Conservation (phyloP, 176 grass and related monocot species). For the Aechmea fasciata region DNA sequence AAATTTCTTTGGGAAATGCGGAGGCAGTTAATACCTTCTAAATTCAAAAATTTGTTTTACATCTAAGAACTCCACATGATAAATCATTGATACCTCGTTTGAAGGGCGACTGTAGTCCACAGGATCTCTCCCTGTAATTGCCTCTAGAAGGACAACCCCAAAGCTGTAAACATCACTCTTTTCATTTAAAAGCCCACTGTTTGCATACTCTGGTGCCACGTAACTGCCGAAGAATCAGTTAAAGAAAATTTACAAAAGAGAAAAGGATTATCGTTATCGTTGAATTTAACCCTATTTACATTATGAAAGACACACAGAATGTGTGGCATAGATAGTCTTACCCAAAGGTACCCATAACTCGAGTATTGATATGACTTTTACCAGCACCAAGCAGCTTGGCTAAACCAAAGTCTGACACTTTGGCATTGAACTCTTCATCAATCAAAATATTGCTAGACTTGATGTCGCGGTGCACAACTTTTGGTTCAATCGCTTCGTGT, state of each 20-base stretch:
- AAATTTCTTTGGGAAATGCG: too few species aligned
- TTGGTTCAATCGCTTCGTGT: constrained; percentile 93
- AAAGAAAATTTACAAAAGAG: constrained; percentile 7
- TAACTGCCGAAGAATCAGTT: constrained; percentile 42
- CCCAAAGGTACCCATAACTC: constrained; percentile 99
- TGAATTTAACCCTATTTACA: neutral
- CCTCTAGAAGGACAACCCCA: constrained; percentile 91
- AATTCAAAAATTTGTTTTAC: neutral
- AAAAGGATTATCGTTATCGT: neutral
- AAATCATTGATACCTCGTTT: constrained; percentile 63
- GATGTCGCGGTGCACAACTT: constrained; percentile 96
- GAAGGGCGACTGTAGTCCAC: constrained; percentile 69
- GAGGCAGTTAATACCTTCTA: too few species aligned
- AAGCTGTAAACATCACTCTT: constrained; percentile 99
- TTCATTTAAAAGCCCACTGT: constrained; percentile 91
- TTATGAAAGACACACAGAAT: constrained; percentile 1
- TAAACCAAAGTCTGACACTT: constrained; percentile 93
- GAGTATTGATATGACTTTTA: constrained; percentile 92
- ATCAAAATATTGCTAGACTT: constrained; percentile 92
- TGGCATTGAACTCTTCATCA: constrained; percentile 89
- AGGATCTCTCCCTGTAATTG: constrained; percentile 95
- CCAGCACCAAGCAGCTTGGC: constrained; percentile 97
- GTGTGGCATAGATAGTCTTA: constrained; percentile 27
- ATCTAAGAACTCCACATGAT: neutral
- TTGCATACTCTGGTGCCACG: constrained; percentile 94